Base-by-base conservation (phyloP, 2,329 filamentous ascomycete species). In the Aspergillus melleus region DNA sequence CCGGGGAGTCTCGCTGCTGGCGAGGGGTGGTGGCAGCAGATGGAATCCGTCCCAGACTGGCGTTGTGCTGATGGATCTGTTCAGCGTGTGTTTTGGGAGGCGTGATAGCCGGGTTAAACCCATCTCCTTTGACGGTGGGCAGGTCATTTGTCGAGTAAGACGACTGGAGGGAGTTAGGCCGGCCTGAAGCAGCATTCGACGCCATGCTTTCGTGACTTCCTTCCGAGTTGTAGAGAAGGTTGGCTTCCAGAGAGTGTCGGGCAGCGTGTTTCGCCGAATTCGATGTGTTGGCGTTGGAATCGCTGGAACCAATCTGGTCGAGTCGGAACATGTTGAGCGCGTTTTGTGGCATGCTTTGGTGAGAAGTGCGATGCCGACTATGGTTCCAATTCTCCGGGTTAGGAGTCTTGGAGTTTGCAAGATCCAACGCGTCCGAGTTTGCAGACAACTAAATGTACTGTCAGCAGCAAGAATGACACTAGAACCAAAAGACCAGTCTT, bases 141-240 rank as follows among this genome's bases (percentile, higher is more conserved):
- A 97, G 83, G 70, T 98, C 93, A 75, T 90, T 95, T 56, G 91
- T 88, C 10, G 95, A 97, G 79, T 91, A 97, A 0, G 94, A 97
- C 49, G 90, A 88, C 76, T 93, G 90, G 59, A 96, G 60, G 10
- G 76, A 73, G 4, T 67, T 68, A 19, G 78, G 78, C 22, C 79
- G 76, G 65, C 65, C 84, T 26, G 70, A 65, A 26, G 70, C 63
- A n/a, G 67, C 52, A 49, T 66, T 64, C 16, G 72, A 58, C 24
- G 68, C 64, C 16, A 65, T 58, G 3, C 61, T 61, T 24, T 75
- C 73, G 30, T 69, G 64, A 14, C 58, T 62, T 9, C 63, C 64
- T 16, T 75, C 72, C 54, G 72, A 70, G 30, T 71, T 69, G 52
- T 70, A 73, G 22, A 69, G 64, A 30, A 77, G 54, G 66, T 79